Base-by-base conservation (phyloP, 148 eudicot genomes). In the Bassia scoparia region DNA sequence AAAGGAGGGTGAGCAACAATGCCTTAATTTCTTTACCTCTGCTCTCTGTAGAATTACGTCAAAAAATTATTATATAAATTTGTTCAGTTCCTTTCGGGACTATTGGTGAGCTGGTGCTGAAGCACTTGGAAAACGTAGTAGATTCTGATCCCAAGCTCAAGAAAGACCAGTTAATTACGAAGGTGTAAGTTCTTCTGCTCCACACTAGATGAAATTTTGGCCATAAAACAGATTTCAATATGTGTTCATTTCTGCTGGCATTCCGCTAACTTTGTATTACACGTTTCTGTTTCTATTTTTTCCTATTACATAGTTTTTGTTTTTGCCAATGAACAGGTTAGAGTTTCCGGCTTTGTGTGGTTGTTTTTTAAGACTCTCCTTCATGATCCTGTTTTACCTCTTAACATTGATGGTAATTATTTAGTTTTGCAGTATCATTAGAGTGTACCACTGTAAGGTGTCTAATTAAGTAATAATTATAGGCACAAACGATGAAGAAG, bases 331-430 rank as follows among this genome's bases (percentile, higher is more conserved):
- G 31, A 80, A 75, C 80, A 93, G 97, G 85, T 95, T 21, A 82
- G 99, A 72, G 97, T 84, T 74, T 90, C 99, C 21, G 97, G 99
- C 38, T 88, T 81, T 83, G 96, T n/a, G 96, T 26, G 99, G 99
- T 38, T 95, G 99, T 76, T 96, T 95, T 56, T 81, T 95, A 62
- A 79, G 99, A 82, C 96, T 95, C 70, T 95, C 99, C 99, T 95
- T 63, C 99, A 95, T 63, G 99, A 95, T 84, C 99, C 99, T 18
- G 99, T 95, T 53, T 85, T 95, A 50, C 99, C 99, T 46, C 99
- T 95, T 50, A 95, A 95, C 77, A 91, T 95, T 29, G 99, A 95
- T n/a, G 99, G 99, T 91, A 81, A 14, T 21, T 10, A 0, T 37
- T 59, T 38, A 50, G 4, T 34, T 58, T 27, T 67, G 14, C 11